Evolutionary conservation across 805 yeast genomes (phyloP).

Genomic region (Starmera dryadoides): DNA sequence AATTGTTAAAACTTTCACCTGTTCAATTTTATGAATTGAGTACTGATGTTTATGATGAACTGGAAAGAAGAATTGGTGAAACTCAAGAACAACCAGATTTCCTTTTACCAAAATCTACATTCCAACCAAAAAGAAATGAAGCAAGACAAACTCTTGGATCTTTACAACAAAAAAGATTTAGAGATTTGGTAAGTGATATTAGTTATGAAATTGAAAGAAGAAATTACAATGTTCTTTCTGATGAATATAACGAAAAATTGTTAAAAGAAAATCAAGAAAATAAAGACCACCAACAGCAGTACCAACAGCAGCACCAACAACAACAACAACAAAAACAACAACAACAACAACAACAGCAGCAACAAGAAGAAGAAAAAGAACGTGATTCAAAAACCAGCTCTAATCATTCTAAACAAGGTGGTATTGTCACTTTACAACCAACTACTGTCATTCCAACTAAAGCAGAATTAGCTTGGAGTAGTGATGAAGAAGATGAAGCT

Average conservation of each 20-base stretch:
- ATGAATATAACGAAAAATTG: not conserved
- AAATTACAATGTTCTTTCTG: constrained; percentile 34
- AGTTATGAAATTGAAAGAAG: constrained; percentile 80
- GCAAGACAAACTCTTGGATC: constrained; percentile 89
- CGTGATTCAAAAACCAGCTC: not conserved
- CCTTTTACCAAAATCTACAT: constrained; percentile 60
- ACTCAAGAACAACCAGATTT: constrained; percentile 51
- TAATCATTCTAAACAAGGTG: constrained; percentile 6
- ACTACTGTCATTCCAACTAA: constrained; percentile 78
- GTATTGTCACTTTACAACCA: constrained; percentile 41
- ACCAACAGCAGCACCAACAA: not conserved
- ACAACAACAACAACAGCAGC: not conserved
- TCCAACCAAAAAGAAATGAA: constrained; percentile 92
- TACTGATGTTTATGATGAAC: constrained; percentile 92
- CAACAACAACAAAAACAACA: not conserved
- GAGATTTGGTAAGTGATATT: constrained; percentile 87
- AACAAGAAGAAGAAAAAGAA: constrained; percentile 1
- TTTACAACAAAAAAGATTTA: constrained; percentile 74
- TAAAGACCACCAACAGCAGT: constrained; percentile 1
- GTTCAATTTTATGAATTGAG: constrained; percentile 85
- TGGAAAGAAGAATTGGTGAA: constrained; percentile 68
- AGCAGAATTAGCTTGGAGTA: constrained; percentile 82
- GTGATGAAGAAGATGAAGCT: constrained; percentile 66
- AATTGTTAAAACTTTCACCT: constrained; percentile 69
- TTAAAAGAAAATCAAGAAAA: no score